A percentile compares a stretch with the other conserved stretches of the same genome.
These are phyloP conservation scores for Gossypium lobatum DNA, from an alignment of 441 rosid species.

Conservation along the genomic window DNA sequence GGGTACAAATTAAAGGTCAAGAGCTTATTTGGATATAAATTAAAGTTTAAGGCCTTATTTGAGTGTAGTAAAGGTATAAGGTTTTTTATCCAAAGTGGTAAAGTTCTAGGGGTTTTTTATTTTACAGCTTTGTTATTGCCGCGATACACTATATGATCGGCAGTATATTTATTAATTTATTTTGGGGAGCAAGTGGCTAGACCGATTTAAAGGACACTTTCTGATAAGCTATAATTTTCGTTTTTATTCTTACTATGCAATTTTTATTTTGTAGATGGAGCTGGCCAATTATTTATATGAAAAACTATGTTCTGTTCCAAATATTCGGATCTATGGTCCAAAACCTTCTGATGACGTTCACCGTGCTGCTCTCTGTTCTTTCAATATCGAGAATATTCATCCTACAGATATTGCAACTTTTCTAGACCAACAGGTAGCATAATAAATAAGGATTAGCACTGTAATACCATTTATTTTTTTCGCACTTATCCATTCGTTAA, in stretches of 20 bases:
- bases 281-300: conserved; percentile 71
- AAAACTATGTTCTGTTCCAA: conserved; percentile 50
- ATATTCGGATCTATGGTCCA: conserved; percentile 74
- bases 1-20: background rate
- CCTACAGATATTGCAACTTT: conserved; percentile 86
- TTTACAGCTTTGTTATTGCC: background rate
- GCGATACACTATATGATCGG: too few species aligned
- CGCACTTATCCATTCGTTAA: background rate
- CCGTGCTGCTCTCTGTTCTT: conserved; percentile 81
- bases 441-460: background rate
- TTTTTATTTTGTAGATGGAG: conserved; percentile 36
- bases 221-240: background rate
- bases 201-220: background rate
- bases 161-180: background rate
- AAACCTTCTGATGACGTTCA: conserved; percentile 52
- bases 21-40: background rate
- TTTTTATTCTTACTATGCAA: background rate
- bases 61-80: background rate
- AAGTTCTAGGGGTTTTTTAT: background rate
- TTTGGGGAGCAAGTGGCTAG: background rate
- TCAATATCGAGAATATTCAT: conserved; percentile 72
- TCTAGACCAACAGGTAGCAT: conserved; percentile 75
- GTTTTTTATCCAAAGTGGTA: background rate
- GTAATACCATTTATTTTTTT: background rate
- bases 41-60: background rate